Base-by-base conservation (phyloP, 2,329 filamentous ascomycete species). In the Aaosphaeria arxii region DNA sequence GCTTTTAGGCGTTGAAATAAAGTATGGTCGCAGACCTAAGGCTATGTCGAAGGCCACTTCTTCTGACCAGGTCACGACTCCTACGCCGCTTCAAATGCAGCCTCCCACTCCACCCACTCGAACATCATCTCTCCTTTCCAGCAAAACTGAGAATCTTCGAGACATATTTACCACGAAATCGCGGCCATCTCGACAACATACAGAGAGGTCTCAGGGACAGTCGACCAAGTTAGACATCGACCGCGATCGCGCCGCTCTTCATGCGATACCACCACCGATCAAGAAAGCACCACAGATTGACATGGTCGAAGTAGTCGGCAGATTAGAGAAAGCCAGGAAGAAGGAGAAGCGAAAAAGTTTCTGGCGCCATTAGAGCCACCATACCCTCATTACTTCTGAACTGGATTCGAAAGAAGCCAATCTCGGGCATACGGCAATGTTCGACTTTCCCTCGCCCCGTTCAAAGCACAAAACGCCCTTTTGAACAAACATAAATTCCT, bases 321-420 rank as follows among this genome's bases (percentile, higher is more conserved):
- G 50, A 6, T 40, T 43, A 35, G 40, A 52, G 29, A 44, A 40
- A 24, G 39, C 30, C 11, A 30, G 46, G 7, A 52, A 55, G 47
- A 49, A 49, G 38, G 47, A 50, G 11, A 43, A 40, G 38, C 48
- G 47, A 32, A 50, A 32, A 35, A 55, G 52, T 30, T 52, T 55
- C 30, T 50, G 51, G 48, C 30, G 44, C 13, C 48, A 44, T 32
- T 50, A 30, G 43, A 28, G 7, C 39, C 11, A 11, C 11, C 17
- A 41, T 41, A 11, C 17, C 17, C 17, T 24, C 17, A 24, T 24
- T 24, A 24, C 17, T 24, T 24, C 17, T 24, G 17, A 24, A 24
- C 17, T 24, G 17, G 17, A 24, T 24, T 24, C 17, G 17, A 24
- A 24, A 24, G 17, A 24, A 24, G 17, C 17, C 17, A 24, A 24